These are phyloP conservation scores for Astrothelium macrocarpum DNA, from an alignment of 495 filamentous ascomycete genomes.

Conservation along the genomic window DNA sequence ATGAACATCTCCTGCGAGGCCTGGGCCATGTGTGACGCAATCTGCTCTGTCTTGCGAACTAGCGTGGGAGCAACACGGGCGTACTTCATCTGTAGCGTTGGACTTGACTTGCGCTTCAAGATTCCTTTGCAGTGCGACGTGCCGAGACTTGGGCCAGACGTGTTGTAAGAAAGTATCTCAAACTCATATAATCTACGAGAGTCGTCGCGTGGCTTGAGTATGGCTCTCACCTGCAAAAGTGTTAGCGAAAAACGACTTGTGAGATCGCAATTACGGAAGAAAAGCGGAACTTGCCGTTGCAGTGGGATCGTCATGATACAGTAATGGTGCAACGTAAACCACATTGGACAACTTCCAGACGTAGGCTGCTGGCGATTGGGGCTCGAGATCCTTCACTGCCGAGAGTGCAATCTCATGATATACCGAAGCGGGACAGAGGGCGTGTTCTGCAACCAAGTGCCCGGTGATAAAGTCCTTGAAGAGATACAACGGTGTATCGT, in stretches of 20 bases:
- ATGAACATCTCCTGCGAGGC: slow-evolving; percentile 1
- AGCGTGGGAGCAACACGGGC: slow-evolving; percentile 4
- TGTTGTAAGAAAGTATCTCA: slow-evolving; percentile 5
- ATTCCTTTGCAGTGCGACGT: slow-evolving; percentile 4
- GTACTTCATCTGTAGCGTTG: slow-evolving; percentile 4
- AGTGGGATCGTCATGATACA: slow-evolving; percentile 1
- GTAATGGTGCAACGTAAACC: slow-evolving; percentile 4
- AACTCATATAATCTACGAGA: not conserved
- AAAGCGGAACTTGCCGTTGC: slow-evolving; percentile 4
- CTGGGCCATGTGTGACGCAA: not conserved
- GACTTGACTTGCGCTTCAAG: slow-evolving; percentile 3
- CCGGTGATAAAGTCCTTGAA: slow-evolving; percentile 7
- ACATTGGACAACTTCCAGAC: slow-evolving; percentile 2
- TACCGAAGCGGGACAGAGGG: slow-evolving; percentile 1
- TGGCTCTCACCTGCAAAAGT: slow-evolving; percentile 3
- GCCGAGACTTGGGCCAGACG: slow-evolving; percentile 3
- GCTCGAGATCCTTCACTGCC: slow-evolving; percentile 1
- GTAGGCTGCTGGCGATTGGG: not conserved
- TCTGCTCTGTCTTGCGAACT: slow-evolving; percentile 1
- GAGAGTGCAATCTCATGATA: slow-evolving; percentile 2
- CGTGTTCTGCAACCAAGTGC: slow-evolving; percentile 5
- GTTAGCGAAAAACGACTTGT: not conserved
- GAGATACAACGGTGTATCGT: slow-evolving; percentile 1
- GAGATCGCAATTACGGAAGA: not conserved
- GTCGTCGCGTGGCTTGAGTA: not conserved